These are phyloP conservation scores for Euphorbia lathyris DNA, from an alignment of 345 rosid species.

Conservation along the genomic window DNA sequence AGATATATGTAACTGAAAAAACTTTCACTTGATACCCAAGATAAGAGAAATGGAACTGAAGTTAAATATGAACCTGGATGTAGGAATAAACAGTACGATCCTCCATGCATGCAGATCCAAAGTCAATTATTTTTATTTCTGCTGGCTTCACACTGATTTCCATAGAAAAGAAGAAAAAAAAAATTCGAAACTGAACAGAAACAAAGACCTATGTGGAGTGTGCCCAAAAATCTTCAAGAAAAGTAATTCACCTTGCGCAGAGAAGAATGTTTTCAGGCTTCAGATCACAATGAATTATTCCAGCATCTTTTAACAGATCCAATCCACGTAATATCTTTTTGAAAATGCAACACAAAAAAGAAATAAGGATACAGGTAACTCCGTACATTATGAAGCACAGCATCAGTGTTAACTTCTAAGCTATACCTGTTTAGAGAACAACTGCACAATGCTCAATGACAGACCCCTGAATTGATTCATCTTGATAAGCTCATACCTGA, in stretches of 20 bases:
- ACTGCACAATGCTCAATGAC: conserved; percentile 89
- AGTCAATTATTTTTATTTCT: conserved; percentile 95
- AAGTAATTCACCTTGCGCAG: conserved; percentile 67
- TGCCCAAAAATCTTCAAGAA: conserved; percentile 21
- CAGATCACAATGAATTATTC: conserved; percentile 95
- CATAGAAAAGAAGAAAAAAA: conserved; percentile 1
- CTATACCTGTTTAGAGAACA: conserved; percentile 93
- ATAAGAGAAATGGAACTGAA: conserved; percentile 8
- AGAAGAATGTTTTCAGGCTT: conserved; percentile 98
- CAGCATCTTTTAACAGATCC: conserved; percentile 91
- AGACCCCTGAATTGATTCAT: conserved; percentile 89
- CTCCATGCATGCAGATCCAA: conserved; percentile 99
- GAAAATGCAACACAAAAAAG: conserved; percentile 11
- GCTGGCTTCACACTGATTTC: conserved; percentile 82
- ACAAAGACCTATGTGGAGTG: conserved; percentile 11
- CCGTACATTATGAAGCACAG: conserved; percentile 11
- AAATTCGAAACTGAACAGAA: conserved; percentile 2
- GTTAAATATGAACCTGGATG: conserved; percentile 67
- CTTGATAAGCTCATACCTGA: conserved; percentile 97
- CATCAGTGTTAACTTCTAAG: conserved; percentile 11
- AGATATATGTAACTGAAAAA: conserved; percentile 20
- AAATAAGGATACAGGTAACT: conserved; percentile 17
- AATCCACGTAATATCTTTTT: conserved; percentile 80
- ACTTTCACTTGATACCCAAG: conserved; percentile 15
- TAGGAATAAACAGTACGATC: conserved; percentile 97